Base-by-base conservation (phyloP, 805 yeast species). In the Kodamaea lidongshanica region DNA sequence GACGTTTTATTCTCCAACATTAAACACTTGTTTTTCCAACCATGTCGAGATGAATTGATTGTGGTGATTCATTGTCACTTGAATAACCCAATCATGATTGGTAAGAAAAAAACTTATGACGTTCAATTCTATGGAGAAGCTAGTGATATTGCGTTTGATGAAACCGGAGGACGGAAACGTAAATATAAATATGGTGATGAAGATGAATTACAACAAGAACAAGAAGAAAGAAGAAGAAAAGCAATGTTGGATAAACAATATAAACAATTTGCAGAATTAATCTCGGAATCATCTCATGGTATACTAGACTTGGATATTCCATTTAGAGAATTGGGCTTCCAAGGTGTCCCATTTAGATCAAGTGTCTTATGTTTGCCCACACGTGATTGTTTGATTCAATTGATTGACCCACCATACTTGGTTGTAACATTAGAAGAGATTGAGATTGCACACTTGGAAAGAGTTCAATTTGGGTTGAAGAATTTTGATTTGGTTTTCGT, bases 51-150 rank as follows among this genome's bases (percentile, higher is more conserved):
- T 41, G 98, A 92, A 58, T 67, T 92, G 51, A 77, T 89, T 50
- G 96, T 89, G 25, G 67, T 92, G 25, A 83, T 92, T 39, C 98
- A 92, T 58, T 79, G 88, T 50, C 95, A 88, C 58, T 71, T 92
- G 56, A 87, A 86, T 54, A 79, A 79, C 25, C 98, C 97, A 15
- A 79, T 92, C 36, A 80, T 92, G 75, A 81, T 92, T 54, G 97
- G 97, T 39, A 92, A 92, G 64, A 81, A 84, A 64, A 92, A 92
- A 61, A 86, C 96, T 0, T 80, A 79, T 56, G 97, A 92, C 48
- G 85, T 92, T 27, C 98, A 92, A 62, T 87, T 92, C 53, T 92
- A 88, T 65, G 72, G 97, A 41, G 98, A 92, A 57, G 97, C 96
- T 8, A 78, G 94, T 17, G 98, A 92, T 52, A 82, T 87, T 70